Evolutionary conservation across 192 early-diverging fungal species (phyloP).

Genomic region (Piromyces sp.): DNA sequence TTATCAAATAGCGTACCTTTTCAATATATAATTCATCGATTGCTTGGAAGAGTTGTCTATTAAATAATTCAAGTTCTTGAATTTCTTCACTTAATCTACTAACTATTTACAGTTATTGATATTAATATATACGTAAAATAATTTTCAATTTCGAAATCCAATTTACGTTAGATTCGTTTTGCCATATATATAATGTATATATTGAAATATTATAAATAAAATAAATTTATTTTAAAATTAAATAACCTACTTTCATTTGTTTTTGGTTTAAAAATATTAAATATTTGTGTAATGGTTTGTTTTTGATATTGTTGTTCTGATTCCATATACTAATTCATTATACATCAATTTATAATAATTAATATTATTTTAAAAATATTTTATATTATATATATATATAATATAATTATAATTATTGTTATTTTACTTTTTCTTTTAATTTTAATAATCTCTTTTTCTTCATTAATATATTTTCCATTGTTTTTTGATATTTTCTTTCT

Average conservation of each 20-base stretch:
- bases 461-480: conserved; percentile 39
- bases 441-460: conserved; percentile 43
- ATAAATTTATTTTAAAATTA: not conserved
- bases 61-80: conserved; percentile 40
- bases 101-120: too few species aligned
- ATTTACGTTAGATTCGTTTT: too few species aligned
- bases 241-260: not conserved
- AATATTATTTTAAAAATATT: too few species aligned
- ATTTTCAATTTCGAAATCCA: too few species aligned
- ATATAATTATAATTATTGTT: too few species aligned
- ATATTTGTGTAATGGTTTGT: not conserved
- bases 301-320: not conserved
- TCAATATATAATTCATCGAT: conserved; percentile 70
- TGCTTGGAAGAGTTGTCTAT: conserved; percentile 52
- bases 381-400: too few species aligned
- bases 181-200: too few species aligned
- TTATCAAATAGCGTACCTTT: conserved; percentile 12
- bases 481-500: conserved; percentile 48
- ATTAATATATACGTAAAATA: too few species aligned
- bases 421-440: conserved; percentile 2
- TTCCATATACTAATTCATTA: not conserved
- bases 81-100: conserved; percentile 27
- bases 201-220: too few species aligned
- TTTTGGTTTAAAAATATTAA: not conserved
- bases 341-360: too few species aligned